phyloP scores from a whole-genome alignment of 2,329 filamentous ascomycete genomes.

The Microsporum ferrugineum region DNA sequence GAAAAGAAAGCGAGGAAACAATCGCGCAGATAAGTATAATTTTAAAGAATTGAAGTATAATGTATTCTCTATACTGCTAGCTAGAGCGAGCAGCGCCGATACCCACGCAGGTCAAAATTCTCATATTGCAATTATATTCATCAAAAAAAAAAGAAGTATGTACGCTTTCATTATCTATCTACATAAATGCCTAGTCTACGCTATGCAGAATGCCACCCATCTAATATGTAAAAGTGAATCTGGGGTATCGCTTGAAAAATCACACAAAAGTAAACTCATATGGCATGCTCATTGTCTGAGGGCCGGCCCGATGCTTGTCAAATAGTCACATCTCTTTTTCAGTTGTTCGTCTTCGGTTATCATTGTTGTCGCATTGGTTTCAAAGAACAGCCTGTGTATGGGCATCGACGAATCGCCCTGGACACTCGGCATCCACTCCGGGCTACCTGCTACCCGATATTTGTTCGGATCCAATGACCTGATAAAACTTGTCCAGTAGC shows the following conservation, averaged over 20 bases:
- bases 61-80: neutral
- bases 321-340: conserved; percentile 38
- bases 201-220: neutral
- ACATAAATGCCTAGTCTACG: neutral
- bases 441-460: conserved; percentile 35
- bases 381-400: conserved; percentile 33
- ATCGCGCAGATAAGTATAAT: neutral
- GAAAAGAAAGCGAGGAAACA: conserved; percentile 64
- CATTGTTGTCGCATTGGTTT: conserved; percentile 38
- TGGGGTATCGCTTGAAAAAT: neutral
- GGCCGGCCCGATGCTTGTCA: conserved; percentile 38
- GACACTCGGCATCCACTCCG: conserved; percentile 39
- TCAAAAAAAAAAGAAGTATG: neutral
- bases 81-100: neutral
- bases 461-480: conserved; percentile 54
- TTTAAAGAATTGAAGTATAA: neutral
- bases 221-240: neutral
- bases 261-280: neutral
- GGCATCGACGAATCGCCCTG: conserved; percentile 26
- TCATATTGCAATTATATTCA: neutral
- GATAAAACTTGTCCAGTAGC: conserved; percentile 67
- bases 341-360: conserved; percentile 34
- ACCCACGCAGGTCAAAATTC: too few relatives aligned
- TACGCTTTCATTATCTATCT: neutral
- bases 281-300: conserved; percentile 35